Base-by-base conservation (phyloP, 2,329 filamentous ascomycete genomes). In the Erysiphe neolycopersici region DNA sequence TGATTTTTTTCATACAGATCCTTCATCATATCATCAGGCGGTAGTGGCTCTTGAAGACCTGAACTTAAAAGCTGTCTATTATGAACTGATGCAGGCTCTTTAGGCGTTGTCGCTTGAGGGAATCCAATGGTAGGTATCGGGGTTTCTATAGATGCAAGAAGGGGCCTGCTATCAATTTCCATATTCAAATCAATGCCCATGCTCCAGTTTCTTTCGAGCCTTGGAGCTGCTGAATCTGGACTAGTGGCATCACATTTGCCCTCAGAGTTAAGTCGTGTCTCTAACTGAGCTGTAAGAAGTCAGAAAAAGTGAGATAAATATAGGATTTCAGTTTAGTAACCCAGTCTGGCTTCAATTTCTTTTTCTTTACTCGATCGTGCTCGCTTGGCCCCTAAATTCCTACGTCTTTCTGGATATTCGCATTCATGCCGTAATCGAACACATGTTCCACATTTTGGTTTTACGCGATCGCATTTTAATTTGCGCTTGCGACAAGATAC, bases 311-410 rank as follows among this genome's bases (percentile, higher is more conserved):
- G 9, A 37, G 44, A 13, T 36, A 13, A 43, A 11, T 14, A 17
- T 36, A 26, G 5, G 14, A n/a, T 39, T 44, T 35, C 9, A n/a
- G 8, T 38, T 16, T 43, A 64, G 50, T 71, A 16, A 89, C 81
- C 79, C 56, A 94, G 63, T 54, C 87, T 71, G 49, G 82, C 82
- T 59, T 94, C 87, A 45, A 94, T 64, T 56, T 89, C 78, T 62
- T 80, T 89, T 48, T 93, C 85, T 59, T 93, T 93, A 50, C 80
- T 76, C 3, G 22, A 26, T 26, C 22, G 22, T 26, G 22, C 22
- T 54, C 84, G 68, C 63, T 91, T 93, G 17, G 81, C 78, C 4
- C 82, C 79, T 44, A 82, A 81, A 63, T 92, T 93, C 61, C 82
- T 76, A 54, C 84, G 69, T 45, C 84, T 79, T 61, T 91, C 82